Conservation (phyloP, 1,284 basidiomycete genomes). For the Macrocybe sp. region DNA sequence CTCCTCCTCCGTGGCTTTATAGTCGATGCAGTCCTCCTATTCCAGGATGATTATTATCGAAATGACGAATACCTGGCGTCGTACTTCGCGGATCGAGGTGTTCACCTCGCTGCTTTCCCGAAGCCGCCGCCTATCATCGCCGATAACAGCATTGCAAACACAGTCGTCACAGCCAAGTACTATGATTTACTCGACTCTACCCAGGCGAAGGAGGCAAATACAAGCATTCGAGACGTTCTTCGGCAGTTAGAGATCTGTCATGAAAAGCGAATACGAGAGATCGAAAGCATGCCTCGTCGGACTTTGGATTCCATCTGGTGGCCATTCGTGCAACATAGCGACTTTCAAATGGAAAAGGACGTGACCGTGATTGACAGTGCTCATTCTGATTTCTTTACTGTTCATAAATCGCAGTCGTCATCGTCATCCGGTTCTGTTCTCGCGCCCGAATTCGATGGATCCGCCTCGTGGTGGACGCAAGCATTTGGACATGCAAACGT, state of each 20-base stretch:
- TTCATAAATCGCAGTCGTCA: conserved; percentile 38
- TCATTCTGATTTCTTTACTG: conserved; percentile 79
- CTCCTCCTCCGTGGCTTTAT: conserved; percentile 87
- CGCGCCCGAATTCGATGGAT: conserved; percentile 80
- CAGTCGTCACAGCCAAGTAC: conserved; percentile 58
- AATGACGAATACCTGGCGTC: conserved; percentile 81
- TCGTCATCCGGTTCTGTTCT: conserved; percentile 35
- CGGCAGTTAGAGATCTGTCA: conserved; percentile 66
- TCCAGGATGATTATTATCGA: conserved; percentile 82
- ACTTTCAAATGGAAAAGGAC: conserved; percentile 62
- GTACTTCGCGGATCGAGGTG: conserved; percentile 74
- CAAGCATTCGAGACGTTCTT: conserved; percentile 48
- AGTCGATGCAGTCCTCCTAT: conserved; percentile 84
- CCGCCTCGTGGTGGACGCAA: conserved; percentile 99
- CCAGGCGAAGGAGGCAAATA: conserved; percentile 21
- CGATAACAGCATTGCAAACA: conserved; percentile 46
- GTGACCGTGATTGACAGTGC: conserved; percentile 94
- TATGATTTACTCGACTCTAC: conserved; percentile 49
- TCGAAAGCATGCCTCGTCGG: conserved; percentile 76
- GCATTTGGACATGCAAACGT: conserved; percentile 83
- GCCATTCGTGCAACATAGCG: conserved; percentile 94
- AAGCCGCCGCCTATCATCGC: conserved; percentile 52
- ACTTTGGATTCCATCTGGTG: conserved; percentile 88
- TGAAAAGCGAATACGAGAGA: conserved; percentile 53
- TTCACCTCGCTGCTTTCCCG: conserved; percentile 55